Evolutionary conservation across 2,329 filamentous ascomycete species (phyloP).

Genomic region (Tolypocladium ophioglossoides): DNA sequence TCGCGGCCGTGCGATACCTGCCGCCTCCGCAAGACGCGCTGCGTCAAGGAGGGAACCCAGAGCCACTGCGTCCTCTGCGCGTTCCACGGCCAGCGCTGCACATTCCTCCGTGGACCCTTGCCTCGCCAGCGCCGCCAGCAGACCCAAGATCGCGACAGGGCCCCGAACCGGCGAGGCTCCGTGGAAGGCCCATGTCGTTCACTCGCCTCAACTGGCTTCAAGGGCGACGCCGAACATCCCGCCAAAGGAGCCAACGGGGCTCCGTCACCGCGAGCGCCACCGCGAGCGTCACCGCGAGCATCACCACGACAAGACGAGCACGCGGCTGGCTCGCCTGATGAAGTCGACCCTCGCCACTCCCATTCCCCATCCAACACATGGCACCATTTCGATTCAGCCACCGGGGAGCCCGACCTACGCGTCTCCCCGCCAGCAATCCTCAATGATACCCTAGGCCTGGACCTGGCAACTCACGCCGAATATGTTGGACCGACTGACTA

Average conservation of each 20-base stretch:
- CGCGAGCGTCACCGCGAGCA: too few species aligned
- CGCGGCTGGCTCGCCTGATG: not conserved
- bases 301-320: not conserved
- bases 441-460: constrained; percentile 39
- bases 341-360: not conserved
- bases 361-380: constrained; percentile 5
- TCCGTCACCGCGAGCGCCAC: not conserved
- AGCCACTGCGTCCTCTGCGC: constrained; percentile 52
- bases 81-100: constrained; percentile 58
- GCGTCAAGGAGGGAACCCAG: constrained; percentile 50
- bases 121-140: constrained; percentile 15
- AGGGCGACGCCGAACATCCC: not conserved
- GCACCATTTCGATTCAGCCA: not conserved
- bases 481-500: constrained; percentile 50
- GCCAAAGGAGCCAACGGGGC: not conserved
- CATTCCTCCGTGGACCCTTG: constrained; percentile 39
- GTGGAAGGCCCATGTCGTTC: not conserved
- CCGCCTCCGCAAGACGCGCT: constrained; percentile 53
- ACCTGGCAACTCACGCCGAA: constrained; percentile 47
- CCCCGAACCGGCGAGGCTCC: not conserved
- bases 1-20: constrained; percentile 52
- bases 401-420: not conserved
- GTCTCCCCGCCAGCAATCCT: constrained; percentile 18
- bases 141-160: not conserved
- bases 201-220: not conserved